Base-by-base conservation (phyloP, 306 rosid species). In the Senna tora region DNA sequence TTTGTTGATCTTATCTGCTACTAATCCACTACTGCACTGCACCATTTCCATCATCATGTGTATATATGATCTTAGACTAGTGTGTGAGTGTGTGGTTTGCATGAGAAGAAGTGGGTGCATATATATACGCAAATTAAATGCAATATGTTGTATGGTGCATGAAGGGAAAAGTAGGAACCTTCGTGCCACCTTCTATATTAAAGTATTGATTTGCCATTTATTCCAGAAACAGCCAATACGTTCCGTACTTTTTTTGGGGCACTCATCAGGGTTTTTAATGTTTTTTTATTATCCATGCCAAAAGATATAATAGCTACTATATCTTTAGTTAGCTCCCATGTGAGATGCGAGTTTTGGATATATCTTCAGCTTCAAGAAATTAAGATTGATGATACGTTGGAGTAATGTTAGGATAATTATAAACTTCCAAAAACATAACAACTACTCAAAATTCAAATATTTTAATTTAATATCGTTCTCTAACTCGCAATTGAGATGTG, bases 181-280 rank as follows among this genome's bases (percentile, higher is more conserved):
- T 69, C 73, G 38, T 20, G 28, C 49, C 73, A 54, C 71, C 58
- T 75, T 75, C 79, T n/a, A 25, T 28, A n/a, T n/a, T n/a, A 6
- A 12, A 25, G 30, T 25, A 25, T 25, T 25, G 30, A 42, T 64
- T 41, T 64, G 69, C 53, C 53, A 41, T 64, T 64, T 41, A 42
- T 42, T 33, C n/a, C 69, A 21, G 17, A 65, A 47, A 28, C 71
- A 45, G 41, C 52, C 16, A 39, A 38, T 6, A 17, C 39, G 67
- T 62, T 21, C 15, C 33, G 67, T 58, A 20, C 36, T 20, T 54
- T 1, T 54, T 22, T 54, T 10, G 3, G 9, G 58, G 32, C 58
- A 53, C 6, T 21, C 32, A 9, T 13, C 30, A 19, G 30, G 30
- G 30, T 25, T 25, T 25, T 25, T 25, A 25, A 25, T 25, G 30